Evolutionary conservation across 441 rosid species (phyloP).

Genomic region (Codiaeum variegatum): DNA sequence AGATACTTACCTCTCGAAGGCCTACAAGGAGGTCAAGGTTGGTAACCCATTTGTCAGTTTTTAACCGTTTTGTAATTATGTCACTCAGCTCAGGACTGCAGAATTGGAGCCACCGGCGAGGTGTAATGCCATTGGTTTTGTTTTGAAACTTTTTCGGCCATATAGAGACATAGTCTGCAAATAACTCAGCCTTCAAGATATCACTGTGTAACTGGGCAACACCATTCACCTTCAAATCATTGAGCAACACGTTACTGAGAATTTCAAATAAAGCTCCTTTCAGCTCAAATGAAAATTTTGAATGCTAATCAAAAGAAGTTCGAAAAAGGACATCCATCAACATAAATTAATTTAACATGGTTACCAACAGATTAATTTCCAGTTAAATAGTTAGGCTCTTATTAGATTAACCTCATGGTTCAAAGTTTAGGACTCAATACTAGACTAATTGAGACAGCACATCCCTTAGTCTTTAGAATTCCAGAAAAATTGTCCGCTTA

Average conservation of each 20-base stretch:
- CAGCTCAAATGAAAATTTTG: not conserved
- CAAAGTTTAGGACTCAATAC: not conserved
- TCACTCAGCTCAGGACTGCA: conserved; percentile 95
- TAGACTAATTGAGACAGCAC: not conserved
- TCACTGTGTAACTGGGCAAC: conserved; percentile 98
- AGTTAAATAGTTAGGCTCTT: not conserved
- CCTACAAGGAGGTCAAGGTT: conserved; percentile 83
- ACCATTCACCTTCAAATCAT: conserved; percentile 75
- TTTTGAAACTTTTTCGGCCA: conserved; percentile 97
- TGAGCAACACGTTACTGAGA: conserved; percentile 15
- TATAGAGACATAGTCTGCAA: conserved; percentile 85
- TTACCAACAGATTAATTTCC: not conserved
- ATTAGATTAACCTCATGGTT: conserved; percentile 3
- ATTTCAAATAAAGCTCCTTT: not conserved
- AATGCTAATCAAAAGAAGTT: conserved; percentile 7
- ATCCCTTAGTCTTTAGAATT: conserved; percentile 10
- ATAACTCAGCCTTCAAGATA: conserved; percentile 80
- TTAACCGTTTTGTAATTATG: conserved; percentile 88
- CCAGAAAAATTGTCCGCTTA: conserved; percentile 31
- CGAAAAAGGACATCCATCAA: not conserved
- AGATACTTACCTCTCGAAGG: conserved; percentile 66
- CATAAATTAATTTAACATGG: not conserved
- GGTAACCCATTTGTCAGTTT: conserved; percentile 86
- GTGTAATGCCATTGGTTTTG: conserved; percentile 95
- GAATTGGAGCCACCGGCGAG: conserved; percentile 93